A percentile compares a stretch with the other conserved stretches of the same genome.
These are phyloP conservation scores for Avena sativa DNA, from an alignment of 176 grass and related monocot species.

Conservation along the genomic window DNA sequence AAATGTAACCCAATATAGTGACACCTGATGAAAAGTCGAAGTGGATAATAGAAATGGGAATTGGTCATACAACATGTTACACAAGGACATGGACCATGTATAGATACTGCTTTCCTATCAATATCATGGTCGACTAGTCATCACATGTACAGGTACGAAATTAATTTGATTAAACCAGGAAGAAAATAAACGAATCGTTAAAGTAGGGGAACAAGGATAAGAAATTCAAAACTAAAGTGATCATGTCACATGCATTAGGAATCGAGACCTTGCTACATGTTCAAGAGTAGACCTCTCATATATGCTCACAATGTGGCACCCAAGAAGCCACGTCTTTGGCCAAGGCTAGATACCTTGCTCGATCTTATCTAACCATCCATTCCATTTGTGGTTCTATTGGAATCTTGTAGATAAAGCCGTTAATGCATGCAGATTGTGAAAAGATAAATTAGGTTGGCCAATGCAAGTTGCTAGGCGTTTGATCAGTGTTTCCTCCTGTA, in stretches of 20 bases:
- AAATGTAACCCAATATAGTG: background rate
- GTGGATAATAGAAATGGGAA: background rate
- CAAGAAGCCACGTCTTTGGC: slow-evolving; percentile 30
- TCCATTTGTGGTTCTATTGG: slow-evolving; percentile 5
- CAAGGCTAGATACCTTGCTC: background rate
- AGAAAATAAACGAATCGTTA: slow-evolving; percentile 1
- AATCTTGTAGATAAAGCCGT: slow-evolving; percentile 18
- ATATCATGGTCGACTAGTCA: background rate
- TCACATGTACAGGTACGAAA: slow-evolving; percentile 27
- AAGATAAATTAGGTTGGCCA: background rate
- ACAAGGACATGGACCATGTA: background rate
- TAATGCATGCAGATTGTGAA: background rate
- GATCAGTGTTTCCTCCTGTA: background rate
- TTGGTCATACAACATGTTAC: slow-evolving; percentile 31
- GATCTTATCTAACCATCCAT: slow-evolving; percentile 18
- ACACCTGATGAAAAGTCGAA: background rate
- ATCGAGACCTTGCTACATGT: slow-evolving; percentile 28
- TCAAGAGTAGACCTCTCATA: slow-evolving; percentile 5
- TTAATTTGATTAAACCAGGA: slow-evolving; percentile 20
- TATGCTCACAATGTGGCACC: slow-evolving; percentile 39
- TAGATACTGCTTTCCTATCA: background rate
- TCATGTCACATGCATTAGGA: slow-evolving; percentile 1
- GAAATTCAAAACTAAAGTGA: slow-evolving; percentile 40
- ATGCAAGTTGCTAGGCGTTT: slow-evolving; percentile 9
- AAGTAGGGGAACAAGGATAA: background rate